Evolutionary conservation across 306 rosid genomes (phyloP).

Genomic region (Betula pendula): DNA sequence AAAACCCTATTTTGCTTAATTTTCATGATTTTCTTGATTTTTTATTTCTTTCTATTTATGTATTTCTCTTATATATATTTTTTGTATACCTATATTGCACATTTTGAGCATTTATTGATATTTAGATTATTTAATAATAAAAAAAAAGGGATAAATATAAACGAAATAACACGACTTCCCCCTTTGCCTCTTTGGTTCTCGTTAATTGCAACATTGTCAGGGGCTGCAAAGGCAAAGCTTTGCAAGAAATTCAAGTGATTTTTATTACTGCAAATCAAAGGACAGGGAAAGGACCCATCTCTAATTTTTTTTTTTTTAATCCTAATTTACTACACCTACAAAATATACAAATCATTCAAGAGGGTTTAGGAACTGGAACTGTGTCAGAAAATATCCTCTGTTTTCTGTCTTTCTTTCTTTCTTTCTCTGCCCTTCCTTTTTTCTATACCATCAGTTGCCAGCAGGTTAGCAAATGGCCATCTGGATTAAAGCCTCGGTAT

Average conservation of each 20-base stretch:
- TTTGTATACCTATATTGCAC: too few relatives aligned
- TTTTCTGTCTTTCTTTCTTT: conserved; percentile 23
- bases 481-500: conserved; percentile 14
- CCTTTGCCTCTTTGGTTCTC: neutral
- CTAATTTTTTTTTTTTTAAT: neutral
- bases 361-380: conserved; percentile 1
- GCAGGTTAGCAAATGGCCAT: conserved; percentile 34
- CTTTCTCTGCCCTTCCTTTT: conserved; percentile 8
- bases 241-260: conserved; percentile 32
- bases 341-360: conserved; percentile 33
- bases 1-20: too few relatives aligned
- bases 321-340: conserved; percentile 2
- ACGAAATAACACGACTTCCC: neutral
- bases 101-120: too few relatives aligned
- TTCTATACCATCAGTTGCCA: conserved; percentile 37
- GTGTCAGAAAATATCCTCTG: neutral
- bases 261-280: conserved; percentile 26
- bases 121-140: too few relatives aligned
- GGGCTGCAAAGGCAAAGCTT: conserved; percentile 17
- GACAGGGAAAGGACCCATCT: conserved; percentile 20
- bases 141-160: too few relatives aligned
- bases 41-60: too few relatives aligned
- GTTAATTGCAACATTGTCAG: neutral
- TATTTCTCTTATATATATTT: too few relatives aligned
- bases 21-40: too few relatives aligned